Percentiles rank a stretch among this genome's conserved stretches.
phyloP scores from a whole-genome alignment of 1,139 yeast species.

The Zygosaccharomyces pseudobailii region DNA sequence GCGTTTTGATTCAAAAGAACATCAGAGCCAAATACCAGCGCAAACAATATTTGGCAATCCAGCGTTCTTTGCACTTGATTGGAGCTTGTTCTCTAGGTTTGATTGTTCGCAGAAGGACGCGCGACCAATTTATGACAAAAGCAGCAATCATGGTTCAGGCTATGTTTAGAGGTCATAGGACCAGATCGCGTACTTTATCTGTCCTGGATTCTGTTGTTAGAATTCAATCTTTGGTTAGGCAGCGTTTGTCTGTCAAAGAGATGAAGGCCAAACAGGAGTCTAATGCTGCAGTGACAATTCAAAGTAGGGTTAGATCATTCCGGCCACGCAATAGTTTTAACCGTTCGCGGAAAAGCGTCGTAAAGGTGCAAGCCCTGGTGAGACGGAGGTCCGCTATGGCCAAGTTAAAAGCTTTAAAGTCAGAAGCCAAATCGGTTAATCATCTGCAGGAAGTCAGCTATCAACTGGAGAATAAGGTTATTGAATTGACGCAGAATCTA shows the following conservation, averaged over 20 bases:
- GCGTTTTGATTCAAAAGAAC: conserved; percentile 82
- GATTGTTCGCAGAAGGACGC: conserved; percentile 53
- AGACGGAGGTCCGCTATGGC: conserved; percentile 72
- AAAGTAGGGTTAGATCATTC: conserved; percentile 40
- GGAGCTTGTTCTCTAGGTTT: conserved; percentile 67
- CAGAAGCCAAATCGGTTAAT: conserved; percentile 86
- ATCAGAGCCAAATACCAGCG: conserved; percentile 65
- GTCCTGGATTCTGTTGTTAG: conserved; percentile 50
- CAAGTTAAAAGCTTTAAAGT: conserved; percentile 59
- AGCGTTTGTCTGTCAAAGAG: conserved; percentile 52
- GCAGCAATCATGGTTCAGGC: conserved; percentile 78
- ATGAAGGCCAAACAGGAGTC: conserved; percentile 47
- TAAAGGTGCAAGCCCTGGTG: conserved; percentile 69
- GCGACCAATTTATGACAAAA: conserved; percentile 50
- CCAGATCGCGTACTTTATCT: conserved; percentile 44
- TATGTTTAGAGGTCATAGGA: conserved; percentile 57
- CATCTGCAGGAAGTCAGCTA: conserved; percentile 89
- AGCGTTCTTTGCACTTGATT: conserved; percentile 49
- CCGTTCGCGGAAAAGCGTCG: conserved; percentile 44
- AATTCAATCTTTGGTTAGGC: conserved; percentile 69
- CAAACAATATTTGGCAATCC: conserved; percentile 51
- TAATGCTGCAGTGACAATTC: conserved; percentile 65
- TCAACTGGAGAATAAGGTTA: conserved; percentile 90
- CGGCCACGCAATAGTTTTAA: conserved; percentile 28
- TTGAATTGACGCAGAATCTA: conserved; percentile 82